Evolutionary conservation across 164 flowering plant species (phyloP).

Genomic region (Macadamia tetraphylla): DNA sequence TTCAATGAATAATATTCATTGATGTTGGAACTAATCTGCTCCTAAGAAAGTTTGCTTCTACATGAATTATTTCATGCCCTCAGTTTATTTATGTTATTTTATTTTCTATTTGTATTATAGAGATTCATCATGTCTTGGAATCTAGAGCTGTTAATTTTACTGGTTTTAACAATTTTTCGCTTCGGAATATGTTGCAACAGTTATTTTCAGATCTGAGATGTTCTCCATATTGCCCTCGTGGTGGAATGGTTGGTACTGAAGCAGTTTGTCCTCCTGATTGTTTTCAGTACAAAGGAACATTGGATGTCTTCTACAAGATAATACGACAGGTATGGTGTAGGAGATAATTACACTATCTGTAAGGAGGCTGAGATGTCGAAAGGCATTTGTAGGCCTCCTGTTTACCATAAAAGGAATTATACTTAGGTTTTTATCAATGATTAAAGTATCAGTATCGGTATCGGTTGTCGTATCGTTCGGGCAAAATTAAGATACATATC

Average conservation of each 20-base stretch:
- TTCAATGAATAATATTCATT: no score
- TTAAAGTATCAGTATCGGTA: no score
- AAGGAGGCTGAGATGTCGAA: background rate
- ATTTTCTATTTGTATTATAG: no score
- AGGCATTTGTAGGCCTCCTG: background rate
- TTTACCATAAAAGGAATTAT: background rate
- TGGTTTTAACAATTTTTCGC: constrained; percentile 1
- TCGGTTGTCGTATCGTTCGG: no score
- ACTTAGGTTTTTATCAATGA: background rate
- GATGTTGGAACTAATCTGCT: no score
- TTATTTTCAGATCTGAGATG: constrained; percentile 87
- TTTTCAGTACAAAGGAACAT: constrained; percentile 91
- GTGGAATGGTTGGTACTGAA: constrained; percentile 75
- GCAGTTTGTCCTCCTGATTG: constrained; percentile 86
- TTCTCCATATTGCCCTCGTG: constrained; percentile 81
- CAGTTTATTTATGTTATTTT: no score
- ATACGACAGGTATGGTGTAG: constrained; percentile 68
- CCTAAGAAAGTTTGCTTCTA: no score
- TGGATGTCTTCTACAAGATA: constrained; percentile 86
- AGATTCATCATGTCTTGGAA: background rate
- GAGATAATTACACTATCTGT: background rate
- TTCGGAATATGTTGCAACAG: constrained; percentile 31
- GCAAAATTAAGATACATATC: no score
- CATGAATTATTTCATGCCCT: no score
- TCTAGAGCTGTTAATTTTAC: background rate